Percentiles rank a stretch among this genome's conserved stretches.
Conservation (phyloP, 202 grass and related monocot species). For the Panicum virgatum region DNA sequence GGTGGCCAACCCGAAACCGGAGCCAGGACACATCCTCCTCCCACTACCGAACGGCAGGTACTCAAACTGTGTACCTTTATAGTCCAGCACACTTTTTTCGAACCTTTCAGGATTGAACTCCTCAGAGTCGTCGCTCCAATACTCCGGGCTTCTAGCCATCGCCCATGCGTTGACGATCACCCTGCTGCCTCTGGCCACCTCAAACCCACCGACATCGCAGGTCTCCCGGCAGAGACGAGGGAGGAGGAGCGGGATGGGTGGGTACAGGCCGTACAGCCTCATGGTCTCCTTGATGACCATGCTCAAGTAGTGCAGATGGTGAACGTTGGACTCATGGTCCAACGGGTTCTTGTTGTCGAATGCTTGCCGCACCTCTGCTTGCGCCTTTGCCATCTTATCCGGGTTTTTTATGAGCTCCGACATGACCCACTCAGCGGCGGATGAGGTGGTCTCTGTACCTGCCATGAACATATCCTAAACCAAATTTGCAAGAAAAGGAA, state of each 20-base stretch:
- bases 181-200: background rate
- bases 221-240: background rate
- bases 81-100: fast-evolving
- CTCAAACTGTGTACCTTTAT: background rate
- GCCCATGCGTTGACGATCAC: background rate
- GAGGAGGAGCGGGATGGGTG: background rate
- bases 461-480: background rate
- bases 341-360: background rate
- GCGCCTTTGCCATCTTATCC: background rate
- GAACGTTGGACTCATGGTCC: background rate
- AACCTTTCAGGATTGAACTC: background rate
- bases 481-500: too few relatives aligned
- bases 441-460: background rate
- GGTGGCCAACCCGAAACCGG: background rate
- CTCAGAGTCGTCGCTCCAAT: background rate
- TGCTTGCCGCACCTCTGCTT: background rate
- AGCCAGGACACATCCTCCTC: background rate
- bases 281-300: background rate
- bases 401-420: background rate
- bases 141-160: background rate
- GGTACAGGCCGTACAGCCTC: background rate
- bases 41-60: background rate
- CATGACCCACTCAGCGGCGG: background rate
- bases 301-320: background rate
- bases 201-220: background rate